Conservation (phyloP, 2,329 filamentous ascomycete species). For the Colletotrichum sp. region DNA sequence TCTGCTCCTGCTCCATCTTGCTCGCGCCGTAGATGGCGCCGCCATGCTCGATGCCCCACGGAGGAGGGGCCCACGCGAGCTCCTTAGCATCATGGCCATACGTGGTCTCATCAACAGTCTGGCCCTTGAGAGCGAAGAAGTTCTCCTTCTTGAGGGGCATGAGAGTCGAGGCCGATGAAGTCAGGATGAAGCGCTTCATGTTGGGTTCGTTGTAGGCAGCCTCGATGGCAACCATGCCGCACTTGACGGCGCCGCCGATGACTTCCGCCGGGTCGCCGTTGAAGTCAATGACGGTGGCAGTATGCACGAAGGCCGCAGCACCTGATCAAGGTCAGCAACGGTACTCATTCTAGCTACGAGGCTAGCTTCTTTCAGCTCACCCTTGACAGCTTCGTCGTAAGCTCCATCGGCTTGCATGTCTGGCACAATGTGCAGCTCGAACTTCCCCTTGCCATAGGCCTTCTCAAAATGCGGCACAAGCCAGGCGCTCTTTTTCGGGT, state of each 20-base stretch:
- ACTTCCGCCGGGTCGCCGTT: slow-evolving; percentile 40
- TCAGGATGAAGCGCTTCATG: slow-evolving; percentile 2
- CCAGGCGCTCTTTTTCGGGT: slow-evolving; percentile 35
- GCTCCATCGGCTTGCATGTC: slow-evolving; percentile 34
- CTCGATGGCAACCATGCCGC: slow-evolving; percentile 31
- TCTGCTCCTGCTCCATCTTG: slow-evolving; percentile 41
- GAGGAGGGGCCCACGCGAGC: not conserved
- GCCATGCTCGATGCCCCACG: slow-evolving; percentile 22
- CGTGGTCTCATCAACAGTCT: slow-evolving; percentile 18
- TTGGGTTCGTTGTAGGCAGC: slow-evolving; percentile 1
- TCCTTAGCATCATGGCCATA: not conserved
- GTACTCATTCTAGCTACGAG: not conserved
- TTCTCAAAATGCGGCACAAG: slow-evolving; percentile 31
- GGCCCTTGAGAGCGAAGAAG: slow-evolving; percentile 18
- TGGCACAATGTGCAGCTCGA: slow-evolving; percentile 36
- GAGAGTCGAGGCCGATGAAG: not conserved
- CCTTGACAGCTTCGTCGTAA: slow-evolving; percentile 32
- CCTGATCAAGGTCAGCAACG: not conserved
- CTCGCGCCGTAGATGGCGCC: slow-evolving; percentile 39
- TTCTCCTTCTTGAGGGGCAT: slow-evolving; percentile 18
- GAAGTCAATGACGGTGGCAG: slow-evolving; percentile 38
- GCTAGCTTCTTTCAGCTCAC: not conserved
- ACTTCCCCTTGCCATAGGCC: slow-evolving; percentile 34
- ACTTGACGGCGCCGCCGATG: slow-evolving; percentile 36
- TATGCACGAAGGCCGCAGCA: slow-evolving; percentile 38